Percentiles rank a stretch among this genome's conserved stretches.
Conservation (phyloP, 768 basidiomycete genomes). For the Hemileccinum impolitum region DNA sequence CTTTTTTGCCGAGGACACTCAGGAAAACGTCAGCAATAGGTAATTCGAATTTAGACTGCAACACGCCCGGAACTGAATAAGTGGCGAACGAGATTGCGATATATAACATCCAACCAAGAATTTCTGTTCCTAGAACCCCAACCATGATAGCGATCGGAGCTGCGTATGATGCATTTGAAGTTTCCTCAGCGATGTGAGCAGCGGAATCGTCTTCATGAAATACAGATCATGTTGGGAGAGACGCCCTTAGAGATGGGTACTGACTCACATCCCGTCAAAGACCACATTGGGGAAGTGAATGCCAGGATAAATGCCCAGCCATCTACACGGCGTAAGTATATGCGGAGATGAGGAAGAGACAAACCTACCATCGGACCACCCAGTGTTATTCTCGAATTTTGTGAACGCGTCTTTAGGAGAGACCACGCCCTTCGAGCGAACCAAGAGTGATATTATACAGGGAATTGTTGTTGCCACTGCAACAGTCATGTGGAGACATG, state of each 20-base stretch:
- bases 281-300: conserved; percentile 27
- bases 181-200: conserved; percentile 46
- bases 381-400: conserved; percentile 25
- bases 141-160: conserved; percentile 46
- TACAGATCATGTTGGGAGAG: not conserved
- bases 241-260: not conserved
- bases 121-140: conserved; percentile 36
- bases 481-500: not conserved
- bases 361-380: conserved; percentile 18
- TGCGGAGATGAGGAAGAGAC: not conserved
- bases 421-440: conserved; percentile 12
- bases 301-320: conserved; percentile 23
- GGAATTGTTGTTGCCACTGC: not conserved
- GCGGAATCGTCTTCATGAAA: conserved; percentile 40
- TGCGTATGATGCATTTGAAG: conserved; percentile 37
- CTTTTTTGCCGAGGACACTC: conserved; percentile 36
- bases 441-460: not conserved
- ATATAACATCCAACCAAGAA: conserved; percentile 41
- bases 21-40: conserved; percentile 42
- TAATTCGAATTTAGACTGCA: conserved; percentile 32
- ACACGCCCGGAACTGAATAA: conserved; percentile 32
- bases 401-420: conserved; percentile 18
- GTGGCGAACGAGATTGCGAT: conserved; percentile 46
- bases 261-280: conserved; percentile 20
- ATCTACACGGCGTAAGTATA: conserved; percentile 5